phyloP scores from a whole-genome alignment of 306 rosid genomes.

The Dalbergia cochinchinensis region DNA sequence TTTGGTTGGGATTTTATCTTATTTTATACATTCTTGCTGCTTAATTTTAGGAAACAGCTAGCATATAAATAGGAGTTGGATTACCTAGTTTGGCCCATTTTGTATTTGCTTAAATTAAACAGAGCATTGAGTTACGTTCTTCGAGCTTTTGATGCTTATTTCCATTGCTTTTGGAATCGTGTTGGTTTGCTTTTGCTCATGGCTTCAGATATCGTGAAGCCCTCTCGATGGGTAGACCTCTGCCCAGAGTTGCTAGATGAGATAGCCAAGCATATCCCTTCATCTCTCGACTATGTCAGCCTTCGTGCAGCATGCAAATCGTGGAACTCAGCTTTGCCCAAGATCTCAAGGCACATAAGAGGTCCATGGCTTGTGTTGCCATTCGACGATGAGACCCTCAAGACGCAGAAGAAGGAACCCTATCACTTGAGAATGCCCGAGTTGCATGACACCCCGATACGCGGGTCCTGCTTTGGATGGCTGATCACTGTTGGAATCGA shows the following conservation, averaged over 20 bases:
- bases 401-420: not conserved
- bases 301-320: not conserved
- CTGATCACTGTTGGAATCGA: not conserved
- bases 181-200: too few relatives aligned
- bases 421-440: not conserved
- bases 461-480: not conserved
- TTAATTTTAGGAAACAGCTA: too few relatives aligned
- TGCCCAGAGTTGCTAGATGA: not conserved
- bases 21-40: too few relatives aligned
- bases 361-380: not conserved
- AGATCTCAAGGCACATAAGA: not conserved
- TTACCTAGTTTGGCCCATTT: too few relatives aligned
- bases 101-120: too few relatives aligned
- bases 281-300: not conserved
- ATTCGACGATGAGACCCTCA: not conserved
- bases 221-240: not conserved
- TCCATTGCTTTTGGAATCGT: too few relatives aligned
- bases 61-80: too few relatives aligned
- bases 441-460: not conserved
- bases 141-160: too few relatives aligned
- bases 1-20: too few relatives aligned
- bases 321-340: not conserved
- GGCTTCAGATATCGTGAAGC: not conserved
- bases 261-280: not conserved
- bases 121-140: too few relatives aligned